phyloP scores from a whole-genome alignment of 83 land plant genomes.

The Diphasiastrum complanatum region DNA sequence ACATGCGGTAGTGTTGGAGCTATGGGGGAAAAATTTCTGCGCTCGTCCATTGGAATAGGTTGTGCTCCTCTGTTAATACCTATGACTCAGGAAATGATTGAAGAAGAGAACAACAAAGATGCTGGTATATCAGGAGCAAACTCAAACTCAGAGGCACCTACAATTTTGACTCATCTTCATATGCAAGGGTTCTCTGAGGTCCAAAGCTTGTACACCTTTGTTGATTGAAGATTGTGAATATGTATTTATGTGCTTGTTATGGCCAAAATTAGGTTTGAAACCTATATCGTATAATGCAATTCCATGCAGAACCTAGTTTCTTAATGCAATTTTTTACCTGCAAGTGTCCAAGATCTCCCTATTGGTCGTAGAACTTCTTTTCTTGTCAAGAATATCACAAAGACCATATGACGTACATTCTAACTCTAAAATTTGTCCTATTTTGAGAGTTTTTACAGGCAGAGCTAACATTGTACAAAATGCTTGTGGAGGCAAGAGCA shows the following conservation, averaged over 20 bases:
- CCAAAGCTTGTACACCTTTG: neutral
- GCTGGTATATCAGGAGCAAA: neutral
- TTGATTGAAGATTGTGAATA: neutral
- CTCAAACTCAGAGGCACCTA: neutral
- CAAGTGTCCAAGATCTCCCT: too few relatives aligned
- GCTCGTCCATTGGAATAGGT: conserved; percentile 7
- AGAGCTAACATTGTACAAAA: conserved; percentile 48
- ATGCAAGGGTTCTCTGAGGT: conserved; percentile 25
- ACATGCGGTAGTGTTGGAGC: conserved; percentile 11
- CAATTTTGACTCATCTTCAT: neutral
- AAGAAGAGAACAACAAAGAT: conserved; percentile 27
- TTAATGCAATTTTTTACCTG: too few relatives aligned
- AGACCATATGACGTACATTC: too few relatives aligned
- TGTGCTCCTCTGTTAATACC: conserved; percentile 18
- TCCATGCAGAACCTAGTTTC: too few relatives aligned
- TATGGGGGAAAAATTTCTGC: conserved; percentile 24
- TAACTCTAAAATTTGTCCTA: neutral
- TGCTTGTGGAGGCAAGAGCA: conserved; percentile 48
- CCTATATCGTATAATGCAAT: too few relatives aligned
- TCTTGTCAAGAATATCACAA: too few relatives aligned
- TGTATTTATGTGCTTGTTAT: neutral
- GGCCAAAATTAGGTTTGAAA: conserved; percentile 25
- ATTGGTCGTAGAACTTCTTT: neutral
- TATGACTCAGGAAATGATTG: conserved; percentile 27
- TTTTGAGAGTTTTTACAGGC: conserved; percentile 20